A percentile compares a stretch with the other conserved stretches of the same genome.
Conservation (phyloP, 208 protist species). For the Histomonas meleagridis region DNA sequence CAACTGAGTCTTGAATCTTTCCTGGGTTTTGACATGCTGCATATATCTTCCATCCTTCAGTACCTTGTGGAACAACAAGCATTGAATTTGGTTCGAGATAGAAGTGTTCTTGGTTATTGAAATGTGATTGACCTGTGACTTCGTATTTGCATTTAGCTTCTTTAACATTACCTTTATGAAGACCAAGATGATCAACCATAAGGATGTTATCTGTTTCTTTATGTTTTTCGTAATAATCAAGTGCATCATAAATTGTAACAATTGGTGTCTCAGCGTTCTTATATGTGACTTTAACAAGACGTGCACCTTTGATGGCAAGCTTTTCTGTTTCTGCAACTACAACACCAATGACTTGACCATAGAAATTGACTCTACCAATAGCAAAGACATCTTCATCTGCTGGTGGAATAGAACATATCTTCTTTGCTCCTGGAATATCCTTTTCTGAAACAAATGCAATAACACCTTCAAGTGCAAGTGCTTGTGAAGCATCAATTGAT, state of each 20-base stretch:
- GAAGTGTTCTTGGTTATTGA: constrained; percentile 65
- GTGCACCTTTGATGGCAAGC: constrained; percentile 32
- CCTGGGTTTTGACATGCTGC: not conserved
- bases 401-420: not conserved
- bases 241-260: not conserved
- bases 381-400: not conserved
- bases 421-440: constrained; percentile 15
- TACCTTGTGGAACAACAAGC: constrained; percentile 52
- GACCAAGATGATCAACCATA: not conserved
- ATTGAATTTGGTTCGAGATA: constrained; percentile 63
- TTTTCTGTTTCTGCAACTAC: constrained; percentile 38
- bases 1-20: not conserved
- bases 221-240: not conserved
- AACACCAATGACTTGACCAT: constrained; percentile 42
- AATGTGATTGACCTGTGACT: not conserved
- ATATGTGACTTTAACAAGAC: not conserved
- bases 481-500: not conserved
- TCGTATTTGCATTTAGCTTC: not conserved
- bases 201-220: not conserved
- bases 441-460: not conserved
- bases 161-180: not conserved
- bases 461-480: not conserved
- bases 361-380: not conserved
- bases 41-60: not conserved
- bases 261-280: not conserved